phyloP scores from a whole-genome alignment of 106 monocot genomes.

The Dendrobium catenatum region DNA sequence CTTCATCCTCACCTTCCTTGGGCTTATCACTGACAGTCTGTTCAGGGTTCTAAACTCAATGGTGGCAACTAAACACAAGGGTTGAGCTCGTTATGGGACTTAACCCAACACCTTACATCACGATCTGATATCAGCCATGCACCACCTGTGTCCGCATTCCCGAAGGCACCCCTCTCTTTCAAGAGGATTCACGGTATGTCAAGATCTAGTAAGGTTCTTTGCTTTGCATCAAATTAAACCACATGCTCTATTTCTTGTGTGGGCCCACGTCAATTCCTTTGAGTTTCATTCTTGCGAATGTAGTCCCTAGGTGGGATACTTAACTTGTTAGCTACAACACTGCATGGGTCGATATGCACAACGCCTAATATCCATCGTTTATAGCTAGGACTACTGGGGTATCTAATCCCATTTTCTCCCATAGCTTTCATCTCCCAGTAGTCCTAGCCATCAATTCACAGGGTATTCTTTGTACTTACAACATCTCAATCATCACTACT shows the following conservation, averaged over 20 bases:
- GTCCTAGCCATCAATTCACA: too few relatives aligned
- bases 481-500: too few relatives aligned
- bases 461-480: too few relatives aligned
- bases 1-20: too few relatives aligned
- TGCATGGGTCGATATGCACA: neutral
- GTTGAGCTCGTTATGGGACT: neutral
- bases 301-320: neutral
- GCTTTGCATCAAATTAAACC: constrained; percentile 4
- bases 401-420: too few relatives aligned
- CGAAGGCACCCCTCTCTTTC: constrained; percentile 5
- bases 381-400: too few relatives aligned
- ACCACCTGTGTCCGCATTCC: neutral
- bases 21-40: too few relatives aligned
- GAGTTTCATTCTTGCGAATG: neutral
- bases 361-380: neutral
- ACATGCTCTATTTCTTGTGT: constrained; percentile 10
- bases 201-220: constrained; percentile 12
- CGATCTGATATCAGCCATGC: constrained; percentile 9
- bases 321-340: neutral
- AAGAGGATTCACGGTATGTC: constrained; percentile 12
- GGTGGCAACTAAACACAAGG: too few relatives aligned
- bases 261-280: too few relatives aligned
- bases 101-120: constrained; percentile 9
- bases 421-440: too few relatives aligned
- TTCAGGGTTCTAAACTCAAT: too few relatives aligned